Percentiles rank a stretch among this genome's conserved stretches.
Conservation (phyloP, 495 filamentous ascomycete species). For the Acidomyces sp. region DNA sequence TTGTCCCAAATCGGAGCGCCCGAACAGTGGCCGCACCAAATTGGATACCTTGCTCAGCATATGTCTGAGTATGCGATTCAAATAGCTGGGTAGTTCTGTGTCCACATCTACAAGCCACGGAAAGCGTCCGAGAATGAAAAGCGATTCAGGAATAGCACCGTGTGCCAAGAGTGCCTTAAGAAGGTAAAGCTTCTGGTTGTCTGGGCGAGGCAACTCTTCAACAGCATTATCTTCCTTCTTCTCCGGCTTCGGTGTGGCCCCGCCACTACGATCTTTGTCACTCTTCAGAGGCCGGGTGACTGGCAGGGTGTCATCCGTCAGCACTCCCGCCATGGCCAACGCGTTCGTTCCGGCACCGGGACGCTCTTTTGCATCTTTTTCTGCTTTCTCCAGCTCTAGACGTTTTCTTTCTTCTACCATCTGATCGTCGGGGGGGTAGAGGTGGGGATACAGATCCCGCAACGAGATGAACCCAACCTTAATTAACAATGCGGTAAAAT, state of each 20-base stretch:
- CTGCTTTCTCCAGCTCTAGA: conserved; percentile 63
- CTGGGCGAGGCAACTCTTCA: conserved; percentile 57
- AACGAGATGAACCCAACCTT: conserved; percentile 97
- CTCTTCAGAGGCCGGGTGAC: conserved; percentile 29
- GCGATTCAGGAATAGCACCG: conserved; percentile 81
- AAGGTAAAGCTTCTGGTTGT: conserved; percentile 79
- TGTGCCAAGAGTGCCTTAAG: conserved; percentile 78
- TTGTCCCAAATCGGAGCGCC: conserved; percentile 30
- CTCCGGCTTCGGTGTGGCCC: conserved; percentile 17
- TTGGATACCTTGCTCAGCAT: conserved; percentile 59
- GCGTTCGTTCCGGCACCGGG: conserved; percentile 66
- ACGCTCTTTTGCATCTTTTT: conserved; percentile 53
- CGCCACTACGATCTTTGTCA: conserved; percentile 27
- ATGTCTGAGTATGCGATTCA: conserved; percentile 74
- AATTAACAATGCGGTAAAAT: conserved; percentile 79
- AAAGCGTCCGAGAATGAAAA: conserved; percentile 84
- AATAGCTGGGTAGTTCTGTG: conserved; percentile 60
- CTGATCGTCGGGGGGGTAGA: conserved; percentile 69
- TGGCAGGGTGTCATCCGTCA: conserved; percentile 69
- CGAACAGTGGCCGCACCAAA: conserved; percentile 35
- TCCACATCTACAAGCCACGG: conserved; percentile 78
- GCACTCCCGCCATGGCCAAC: conserved; percentile 74
- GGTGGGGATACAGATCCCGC: conserved; percentile 79
- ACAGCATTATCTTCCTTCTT: conserved; percentile 38
- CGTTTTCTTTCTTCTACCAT: conserved; percentile 59